These are phyloP conservation scores for Thielaviopsis ethacetica DNA, from an alignment of 2,329 filamentous ascomycete species.

Conservation along the genomic window DNA sequence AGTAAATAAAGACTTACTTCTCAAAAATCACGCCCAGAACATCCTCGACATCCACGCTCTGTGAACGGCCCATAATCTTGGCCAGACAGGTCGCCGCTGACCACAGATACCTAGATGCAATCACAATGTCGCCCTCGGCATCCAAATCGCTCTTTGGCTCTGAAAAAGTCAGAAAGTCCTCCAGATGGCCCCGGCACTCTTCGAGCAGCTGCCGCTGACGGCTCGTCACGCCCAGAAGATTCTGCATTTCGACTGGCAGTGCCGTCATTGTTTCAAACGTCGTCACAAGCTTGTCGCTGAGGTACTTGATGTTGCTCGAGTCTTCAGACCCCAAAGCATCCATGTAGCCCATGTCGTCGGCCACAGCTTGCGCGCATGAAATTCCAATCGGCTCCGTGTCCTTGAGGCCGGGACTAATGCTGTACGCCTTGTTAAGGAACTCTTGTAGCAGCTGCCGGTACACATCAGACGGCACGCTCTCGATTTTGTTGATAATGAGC, in stretches of 20 bases:
- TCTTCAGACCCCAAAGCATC: constrained; percentile 21
- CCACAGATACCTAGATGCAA: constrained; percentile 78
- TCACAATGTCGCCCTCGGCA: constrained; percentile 60
- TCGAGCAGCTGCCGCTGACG: constrained; percentile 70
- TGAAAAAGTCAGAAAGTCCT: constrained; percentile 53
- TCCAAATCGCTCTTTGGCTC: constrained; percentile 19
- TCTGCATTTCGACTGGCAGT: constrained; percentile 55
- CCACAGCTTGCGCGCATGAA: constrained; percentile 33
- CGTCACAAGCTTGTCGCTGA: constrained; percentile 50
- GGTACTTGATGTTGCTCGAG: constrained; percentile 48
- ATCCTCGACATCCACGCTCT: constrained; percentile 81
- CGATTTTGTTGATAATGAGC: constrained; percentile 47
- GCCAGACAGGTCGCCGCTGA: constrained; percentile 67
- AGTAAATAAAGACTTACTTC: constrained; percentile 48
- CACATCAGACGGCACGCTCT: constrained; percentile 24
- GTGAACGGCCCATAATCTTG: constrained; percentile 72
- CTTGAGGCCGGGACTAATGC: constrained; percentile 24
- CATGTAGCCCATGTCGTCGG: constrained; percentile 47
- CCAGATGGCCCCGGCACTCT: constrained; percentile 54
- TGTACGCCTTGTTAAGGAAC: neutral
- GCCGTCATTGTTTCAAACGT: constrained; percentile 57
- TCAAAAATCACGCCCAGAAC: constrained; percentile 95
- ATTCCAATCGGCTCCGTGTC: constrained; percentile 24
- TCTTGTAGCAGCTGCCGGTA: constrained; percentile 20
- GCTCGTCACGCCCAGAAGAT: constrained; percentile 79